Conservation (phyloP, 1,139 yeast genomes). For the Taiozyma onychis region DNA sequence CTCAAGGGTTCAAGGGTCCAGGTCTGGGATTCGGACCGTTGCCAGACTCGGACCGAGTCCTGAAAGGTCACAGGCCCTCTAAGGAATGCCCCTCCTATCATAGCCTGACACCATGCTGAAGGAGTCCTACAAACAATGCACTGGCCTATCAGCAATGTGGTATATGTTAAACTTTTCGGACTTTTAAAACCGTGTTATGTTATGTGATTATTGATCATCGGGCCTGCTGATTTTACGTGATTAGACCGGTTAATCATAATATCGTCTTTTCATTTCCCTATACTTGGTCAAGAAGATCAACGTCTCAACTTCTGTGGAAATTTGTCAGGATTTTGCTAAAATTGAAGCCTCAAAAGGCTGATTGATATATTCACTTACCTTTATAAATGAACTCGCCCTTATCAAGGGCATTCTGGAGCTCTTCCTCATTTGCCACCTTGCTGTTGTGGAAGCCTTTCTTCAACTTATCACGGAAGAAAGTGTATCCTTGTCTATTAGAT, state of each 20-base stretch:
- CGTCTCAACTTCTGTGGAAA: slow-evolving; percentile 25
- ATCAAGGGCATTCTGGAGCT: slow-evolving; percentile 25
- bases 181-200: neutral
- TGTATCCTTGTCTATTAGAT: slow-evolving; percentile 6
- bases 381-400: slow-evolving; percentile 31
- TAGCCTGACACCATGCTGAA: no score
- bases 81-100: no score
- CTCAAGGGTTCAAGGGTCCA: no score
- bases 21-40: no score
- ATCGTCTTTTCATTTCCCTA: slow-evolving; percentile 31
- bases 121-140: neutral
- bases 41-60: no score
- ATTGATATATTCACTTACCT: neutral
- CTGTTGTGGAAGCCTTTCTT: slow-evolving; percentile 22
- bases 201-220: neutral
- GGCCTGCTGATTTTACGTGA: neutral
- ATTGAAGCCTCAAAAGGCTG: neutral
- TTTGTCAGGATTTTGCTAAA: neutral
- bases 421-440: slow-evolving; percentile 15
- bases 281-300: slow-evolving; percentile 29
- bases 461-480: slow-evolving; percentile 21
- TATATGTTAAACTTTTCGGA: neutral
- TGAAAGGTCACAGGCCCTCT: no score
- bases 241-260: slow-evolving; percentile 12
- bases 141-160: neutral